These are phyloP conservation scores for Colletotrichum sp. DNA, from an alignment of 2,329 filamentous ascomycete species.

Conservation along the genomic window DNA sequence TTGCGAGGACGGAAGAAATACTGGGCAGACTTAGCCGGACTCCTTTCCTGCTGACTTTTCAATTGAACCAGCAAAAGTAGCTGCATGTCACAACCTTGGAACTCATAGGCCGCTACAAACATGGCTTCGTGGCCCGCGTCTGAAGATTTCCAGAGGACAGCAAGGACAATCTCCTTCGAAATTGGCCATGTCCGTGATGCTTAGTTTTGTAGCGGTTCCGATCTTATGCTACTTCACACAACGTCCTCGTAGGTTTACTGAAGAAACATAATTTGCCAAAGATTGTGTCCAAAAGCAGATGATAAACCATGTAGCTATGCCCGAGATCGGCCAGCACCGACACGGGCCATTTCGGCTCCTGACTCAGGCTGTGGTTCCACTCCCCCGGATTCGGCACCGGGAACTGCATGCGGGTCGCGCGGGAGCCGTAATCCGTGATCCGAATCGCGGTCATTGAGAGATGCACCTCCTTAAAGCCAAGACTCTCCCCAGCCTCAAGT, in stretches of 20 bases:
- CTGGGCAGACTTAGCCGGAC: background rate
- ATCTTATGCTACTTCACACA: background rate
- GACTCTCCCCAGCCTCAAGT: background rate
- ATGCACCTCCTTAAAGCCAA: background rate
- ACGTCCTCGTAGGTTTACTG: background rate
- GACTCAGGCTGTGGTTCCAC: background rate
- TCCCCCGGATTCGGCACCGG: background rate
- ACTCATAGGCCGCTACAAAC: background rate
- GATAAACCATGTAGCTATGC: background rate
- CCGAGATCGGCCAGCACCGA: background rate
- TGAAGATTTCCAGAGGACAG: background rate
- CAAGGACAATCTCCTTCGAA: background rate
- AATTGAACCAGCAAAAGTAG: background rate
- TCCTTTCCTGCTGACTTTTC: background rate
- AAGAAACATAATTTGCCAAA: background rate
- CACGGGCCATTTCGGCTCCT: background rate
- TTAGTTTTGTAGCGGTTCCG: background rate
- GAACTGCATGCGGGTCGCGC: background rate
- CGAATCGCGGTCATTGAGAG: background rate
- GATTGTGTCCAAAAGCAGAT: background rate
- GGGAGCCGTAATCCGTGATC: background rate
- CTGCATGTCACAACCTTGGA: background rate
- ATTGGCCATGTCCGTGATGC: no score
- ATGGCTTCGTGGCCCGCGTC: background rate
- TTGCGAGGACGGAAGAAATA: background rate